phyloP scores from a whole-genome alignment of 2,329 filamentous ascomycete species.

The Sclerotiophoma versabilis region DNA sequence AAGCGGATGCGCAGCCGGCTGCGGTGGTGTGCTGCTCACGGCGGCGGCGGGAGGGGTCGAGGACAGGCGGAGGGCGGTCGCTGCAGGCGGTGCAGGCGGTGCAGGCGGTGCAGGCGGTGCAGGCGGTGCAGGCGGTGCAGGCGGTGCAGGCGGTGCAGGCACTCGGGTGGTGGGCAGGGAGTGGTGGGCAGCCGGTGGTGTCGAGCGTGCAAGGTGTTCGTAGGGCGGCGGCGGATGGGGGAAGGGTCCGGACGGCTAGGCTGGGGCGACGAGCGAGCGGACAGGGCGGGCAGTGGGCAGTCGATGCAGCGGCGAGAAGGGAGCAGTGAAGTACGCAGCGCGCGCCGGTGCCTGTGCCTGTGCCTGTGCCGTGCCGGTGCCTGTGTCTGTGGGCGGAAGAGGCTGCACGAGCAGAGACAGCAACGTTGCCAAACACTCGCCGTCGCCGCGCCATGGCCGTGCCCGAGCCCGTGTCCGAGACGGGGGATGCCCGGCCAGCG shows the following conservation, averaged over 20 bases:
- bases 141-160: not conserved
- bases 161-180: not conserved
- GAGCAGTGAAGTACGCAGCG: too few species aligned
- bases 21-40: conserved; percentile 23
- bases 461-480: too few species aligned
- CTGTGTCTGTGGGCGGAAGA: too few species aligned
- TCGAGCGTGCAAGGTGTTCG: conserved; percentile 9
- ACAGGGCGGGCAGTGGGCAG: not conserved
- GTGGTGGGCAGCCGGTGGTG: too few species aligned
- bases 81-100: not conserved
- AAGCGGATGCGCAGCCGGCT: conserved; percentile 21
- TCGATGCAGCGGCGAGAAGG: not conserved
- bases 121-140: too few species aligned
- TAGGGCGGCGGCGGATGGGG: conserved; percentile 27
- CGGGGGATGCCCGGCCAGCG: too few species aligned
- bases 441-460: conserved; percentile 1
- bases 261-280: conserved; percentile 6
- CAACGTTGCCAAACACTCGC: too few species aligned
- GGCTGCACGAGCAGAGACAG: too few species aligned
- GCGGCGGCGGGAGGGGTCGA: not conserved
- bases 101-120: too few species aligned
- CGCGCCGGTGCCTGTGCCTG: too few species aligned
- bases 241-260: conserved; percentile 19
- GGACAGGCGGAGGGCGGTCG: not conserved
- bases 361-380: too few species aligned